Base-by-base conservation (phyloP, 768 basidiomycete genomes). In the Leccinum aurantiacum region DNA sequence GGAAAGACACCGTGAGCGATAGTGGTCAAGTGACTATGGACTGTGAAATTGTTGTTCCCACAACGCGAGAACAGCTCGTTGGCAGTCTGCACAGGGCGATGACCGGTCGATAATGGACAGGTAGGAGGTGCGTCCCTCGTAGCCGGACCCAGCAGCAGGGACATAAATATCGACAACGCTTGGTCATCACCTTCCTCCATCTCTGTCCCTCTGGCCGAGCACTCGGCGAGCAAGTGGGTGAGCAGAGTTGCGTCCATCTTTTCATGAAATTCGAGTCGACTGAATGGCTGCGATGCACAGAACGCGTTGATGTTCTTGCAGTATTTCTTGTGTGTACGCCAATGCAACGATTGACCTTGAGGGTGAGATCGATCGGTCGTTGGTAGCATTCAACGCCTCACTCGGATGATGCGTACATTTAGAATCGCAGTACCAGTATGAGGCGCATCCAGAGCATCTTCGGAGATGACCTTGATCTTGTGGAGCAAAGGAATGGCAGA, bases 1-100 rank as follows among this genome's bases (percentile, higher is more conserved):
- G 91, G 90, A 61, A 90, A 92, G 38, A 91, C 77, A 0, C 89
- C 91, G 74, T 91, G 87, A 0, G 84, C 91, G 66, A 87, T 76
- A 2, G 87, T 81, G 15, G 75, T 82, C 44, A 92, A 75, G 76
- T 91, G 88, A 3, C 86, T 88, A 66, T 91, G 88, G 24, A 93
- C 75, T 10, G 85, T 79, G 70, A 91, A 93, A 66, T 93, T 91
- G 72, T 93, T 93, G 76, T 91, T 93, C 46, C 84, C 84, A 63
- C 89, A 92, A 49, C 89, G 84, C 6, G 77, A 65, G 67, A 84
- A 86, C 1, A 89, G 56, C 0, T 71, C 72, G 3, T 67, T 54
- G 4, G 60, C 50, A 4, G 54, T 22, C 6, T 65, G 55, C 31
- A 73, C 57, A 2, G 77, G 67, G 4, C 68, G 66, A 7, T 67